These are phyloP conservation scores for Calonectria naviculata DNA, from an alignment of 2,329 filamentous ascomycete genomes.

Conservation along the genomic window DNA sequence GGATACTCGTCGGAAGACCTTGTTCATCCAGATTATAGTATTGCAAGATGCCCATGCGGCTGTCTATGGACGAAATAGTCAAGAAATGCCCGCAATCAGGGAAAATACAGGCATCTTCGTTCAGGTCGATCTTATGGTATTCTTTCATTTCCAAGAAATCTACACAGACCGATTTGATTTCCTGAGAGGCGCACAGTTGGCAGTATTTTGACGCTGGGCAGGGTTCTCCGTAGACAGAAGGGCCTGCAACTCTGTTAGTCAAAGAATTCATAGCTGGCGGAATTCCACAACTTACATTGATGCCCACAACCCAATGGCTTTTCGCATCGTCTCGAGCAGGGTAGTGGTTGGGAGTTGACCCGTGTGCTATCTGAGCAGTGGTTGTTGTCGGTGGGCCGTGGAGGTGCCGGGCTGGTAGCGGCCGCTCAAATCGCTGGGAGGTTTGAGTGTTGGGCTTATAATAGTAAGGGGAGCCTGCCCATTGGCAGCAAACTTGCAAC, in stretches of 20 bases:
- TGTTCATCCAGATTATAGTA: background rate
- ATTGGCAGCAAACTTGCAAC: too few species aligned
- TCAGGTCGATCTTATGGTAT: constrained; percentile 68
- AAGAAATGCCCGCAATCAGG: constrained; percentile 56
- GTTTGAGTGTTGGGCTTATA: too few species aligned
- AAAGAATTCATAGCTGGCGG: background rate
- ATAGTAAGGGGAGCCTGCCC: too few species aligned
- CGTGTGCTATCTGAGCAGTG: too few species aligned
- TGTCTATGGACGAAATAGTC: background rate
- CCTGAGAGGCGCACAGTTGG: constrained; percentile 31
- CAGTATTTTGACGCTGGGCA: background rate
- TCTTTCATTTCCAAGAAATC: constrained; percentile 66
- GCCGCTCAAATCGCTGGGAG: too few species aligned
- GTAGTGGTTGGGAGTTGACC: too few species aligned
- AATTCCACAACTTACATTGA: background rate
- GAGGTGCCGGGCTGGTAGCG: too few species aligned
- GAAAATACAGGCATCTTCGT: constrained; percentile 71
- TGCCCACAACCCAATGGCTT: background rate
- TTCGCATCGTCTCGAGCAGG: constrained; percentile 60
- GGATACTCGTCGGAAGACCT: background rate
- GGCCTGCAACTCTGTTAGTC: background rate
- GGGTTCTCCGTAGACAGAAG: background rate
- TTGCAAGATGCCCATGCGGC: background rate
- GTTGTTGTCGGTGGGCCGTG: too few species aligned
- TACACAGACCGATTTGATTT: constrained; percentile 59